phyloP scores from a whole-genome alignment of 805 yeast genomes.

The Groenewaldozyma tartarivorans region DNA sequence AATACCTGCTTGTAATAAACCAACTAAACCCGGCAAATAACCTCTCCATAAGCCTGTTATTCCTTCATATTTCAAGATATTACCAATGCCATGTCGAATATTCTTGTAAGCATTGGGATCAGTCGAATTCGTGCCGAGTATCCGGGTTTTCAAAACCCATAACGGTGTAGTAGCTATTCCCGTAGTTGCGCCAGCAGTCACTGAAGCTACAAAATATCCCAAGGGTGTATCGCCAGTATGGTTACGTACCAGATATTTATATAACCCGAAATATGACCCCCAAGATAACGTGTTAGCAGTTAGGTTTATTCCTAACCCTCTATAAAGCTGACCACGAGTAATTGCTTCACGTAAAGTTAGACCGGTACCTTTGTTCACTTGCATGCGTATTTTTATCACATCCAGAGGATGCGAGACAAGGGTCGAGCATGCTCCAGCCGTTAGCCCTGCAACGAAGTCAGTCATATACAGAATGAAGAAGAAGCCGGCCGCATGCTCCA shows the following conservation, averaged over 20 bases:
- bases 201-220: slow-evolving; percentile 43
- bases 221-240: slow-evolving; percentile 25
- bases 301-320: slow-evolving; percentile 75
- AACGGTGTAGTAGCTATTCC: slow-evolving; percentile 80
- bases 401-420: slow-evolving; percentile 83
- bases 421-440: slow-evolving; percentile 78
- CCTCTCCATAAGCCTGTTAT: slow-evolving; percentile 61
- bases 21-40: slow-evolving; percentile 60
- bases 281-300: slow-evolving; percentile 82
- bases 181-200: slow-evolving; percentile 66
- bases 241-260: slow-evolving; percentile 21
- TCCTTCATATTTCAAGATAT: slow-evolving; percentile 49
- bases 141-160: slow-evolving; percentile 91
- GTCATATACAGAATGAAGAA: too few relatives aligned
- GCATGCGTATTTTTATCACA: slow-evolving; percentile 72
- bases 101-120: slow-evolving; percentile 48
- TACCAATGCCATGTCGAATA: slow-evolving; percentile 42
- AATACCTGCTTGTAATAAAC: slow-evolving; percentile 81
- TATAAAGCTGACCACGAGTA: slow-evolving; percentile 33
- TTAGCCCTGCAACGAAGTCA: slow-evolving; percentile 56
- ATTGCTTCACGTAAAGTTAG: neutral
- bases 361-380: slow-evolving; percentile 33
- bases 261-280: slow-evolving; percentile 78
- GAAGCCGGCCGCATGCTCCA: too few relatives aligned
- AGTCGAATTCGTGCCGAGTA: slow-evolving; percentile 44